Percentiles rank a stretch among this genome's conserved stretches.
Evolutionary conservation across 129 eudicot genomes (phyloP).

Genomic region (Tagetes erecta): DNA sequence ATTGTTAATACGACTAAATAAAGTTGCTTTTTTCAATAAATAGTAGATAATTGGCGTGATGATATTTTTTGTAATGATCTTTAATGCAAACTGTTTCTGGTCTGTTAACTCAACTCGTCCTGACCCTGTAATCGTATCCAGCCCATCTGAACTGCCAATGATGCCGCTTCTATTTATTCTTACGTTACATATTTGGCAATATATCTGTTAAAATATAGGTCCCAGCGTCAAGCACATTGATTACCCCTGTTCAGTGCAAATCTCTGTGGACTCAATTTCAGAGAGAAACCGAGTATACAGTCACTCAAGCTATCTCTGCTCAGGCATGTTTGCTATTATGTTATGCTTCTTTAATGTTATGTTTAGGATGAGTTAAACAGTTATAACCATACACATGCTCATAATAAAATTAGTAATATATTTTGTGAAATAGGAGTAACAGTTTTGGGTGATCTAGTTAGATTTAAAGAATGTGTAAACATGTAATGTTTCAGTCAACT

Average conservation of each 20-base stretch:
- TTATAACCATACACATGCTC: background rate
- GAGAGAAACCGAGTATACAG: slow-evolving; percentile 57
- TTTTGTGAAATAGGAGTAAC: too few species aligned
- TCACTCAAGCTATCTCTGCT: slow-evolving; percentile 59
- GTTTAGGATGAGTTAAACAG: background rate
- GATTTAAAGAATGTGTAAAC: too few species aligned
- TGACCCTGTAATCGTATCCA: too few species aligned
- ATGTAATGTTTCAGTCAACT: too few species aligned
- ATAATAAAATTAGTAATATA: too few species aligned
- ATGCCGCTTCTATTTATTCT: background rate
- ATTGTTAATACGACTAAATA: too few species aligned
- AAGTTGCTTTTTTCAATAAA: too few species aligned
- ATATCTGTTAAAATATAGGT: slow-evolving; percentile 30
- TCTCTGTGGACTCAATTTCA: slow-evolving; percentile 48
- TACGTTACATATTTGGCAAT: background rate
- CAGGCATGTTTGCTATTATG: slow-evolving; percentile 38
- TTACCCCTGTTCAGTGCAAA: slow-evolving; percentile 4
- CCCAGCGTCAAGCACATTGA: slow-evolving; percentile 48
- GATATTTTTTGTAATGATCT: too few species aligned
- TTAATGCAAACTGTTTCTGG: too few species aligned
- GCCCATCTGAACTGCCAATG: background rate
- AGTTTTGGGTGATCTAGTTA: too few species aligned
- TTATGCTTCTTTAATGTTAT: slow-evolving; percentile 4
- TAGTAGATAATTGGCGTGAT: too few species aligned
- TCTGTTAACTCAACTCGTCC: too few species aligned